Base-by-base conservation (phyloP, 2,329 filamentous ascomycete species). In the Coniochaeta hoffmannii region DNA sequence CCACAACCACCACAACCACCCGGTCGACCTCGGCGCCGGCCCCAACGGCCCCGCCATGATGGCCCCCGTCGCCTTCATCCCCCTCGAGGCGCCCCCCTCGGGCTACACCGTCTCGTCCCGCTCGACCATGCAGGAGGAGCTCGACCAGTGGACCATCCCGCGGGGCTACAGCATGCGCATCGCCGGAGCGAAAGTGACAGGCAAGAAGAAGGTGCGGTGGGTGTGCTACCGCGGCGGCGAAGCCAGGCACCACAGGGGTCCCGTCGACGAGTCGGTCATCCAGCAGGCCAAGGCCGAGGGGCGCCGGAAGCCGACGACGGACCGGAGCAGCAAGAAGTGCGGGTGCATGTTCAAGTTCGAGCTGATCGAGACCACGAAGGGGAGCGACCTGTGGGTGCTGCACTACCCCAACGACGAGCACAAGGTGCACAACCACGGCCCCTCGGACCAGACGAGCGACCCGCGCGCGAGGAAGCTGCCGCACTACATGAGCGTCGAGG, bases 81-180 rank as follows among this genome's bases (percentile, higher is more conserved):
- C 64, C 3, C 64, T 69, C 46, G 66, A 70, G 51, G 64, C 68
- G 12, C 64, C 68, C n/a, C 69, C 69, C 14, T 61, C 67, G 54
- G 68, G 68, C 57, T 69, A 64, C 56, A 61, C 64, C 49, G 64
- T 71, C 53, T 61, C 64, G 1, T 68, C 64, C 15, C 67, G 69
- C 14, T 64, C 63, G 26, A 61, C 63, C 41, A 69, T 71, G 63
- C 69, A 71, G 57, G 66, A 68, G 26, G 68, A 69, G 62, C 68
- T 71, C 1, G 69, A 71, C 61, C 54, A 59, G 50, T 71, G 63
- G 64, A 71, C 69, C 22, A 64, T 71, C 19, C 68, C 68, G 10
- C 67, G 68, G 38, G 69, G 69, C 34, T 71, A 71, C 61, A 69
- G 66, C 61, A 69, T 71, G 69, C 69, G 69, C 59, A 70, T 71